Evolutionary conservation across 805 yeast genomes (phyloP).

Genomic region (Phaffomyces antillensis): DNA sequence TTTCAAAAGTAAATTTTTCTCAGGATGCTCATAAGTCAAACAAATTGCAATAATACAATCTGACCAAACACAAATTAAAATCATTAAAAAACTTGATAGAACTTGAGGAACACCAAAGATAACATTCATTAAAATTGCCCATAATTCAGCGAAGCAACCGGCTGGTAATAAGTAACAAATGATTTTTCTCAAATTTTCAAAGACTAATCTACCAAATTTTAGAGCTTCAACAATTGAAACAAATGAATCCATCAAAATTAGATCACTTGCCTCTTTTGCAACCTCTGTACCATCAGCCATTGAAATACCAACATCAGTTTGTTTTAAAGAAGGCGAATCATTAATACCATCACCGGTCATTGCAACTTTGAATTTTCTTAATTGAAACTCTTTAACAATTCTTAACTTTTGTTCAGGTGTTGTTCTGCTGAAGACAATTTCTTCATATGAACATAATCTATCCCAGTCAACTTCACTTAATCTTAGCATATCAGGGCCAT

Average conservation of each 20-base stretch:
- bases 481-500: constrained; percentile 27
- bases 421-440: constrained; percentile 31
- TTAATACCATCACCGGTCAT: constrained; percentile 94
- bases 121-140: constrained; percentile 42
- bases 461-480: constrained; percentile 38
- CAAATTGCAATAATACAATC: constrained; percentile 40
- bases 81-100: constrained; percentile 43
- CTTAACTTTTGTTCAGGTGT: constrained; percentile 45
- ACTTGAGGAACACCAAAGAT: constrained; percentile 44
- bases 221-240: constrained; percentile 31
- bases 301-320: constrained; percentile 80
- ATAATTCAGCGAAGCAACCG: constrained; percentile 42
- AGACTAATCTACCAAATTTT: constrained; percentile 38
- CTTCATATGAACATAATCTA: constrained; percentile 28
- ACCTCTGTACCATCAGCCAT: constrained; percentile 37
- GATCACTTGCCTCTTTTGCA: constrained; percentile 22
- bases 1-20: constrained; percentile 33
- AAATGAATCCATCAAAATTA: constrained; percentile 20
- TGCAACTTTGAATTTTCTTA: constrained; percentile 73
- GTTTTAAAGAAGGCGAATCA: constrained; percentile 79
- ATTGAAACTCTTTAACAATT: constrained; percentile 41
- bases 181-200: constrained; percentile 42
- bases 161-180: constrained; percentile 45
- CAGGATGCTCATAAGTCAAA: constrained; percentile 38
- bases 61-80: constrained; percentile 41